Percentiles rank a stretch among this genome's conserved stretches.
Evolutionary conservation across 257 asterid species (phyloP).

Genomic region (Nicotiana tabacum): DNA sequence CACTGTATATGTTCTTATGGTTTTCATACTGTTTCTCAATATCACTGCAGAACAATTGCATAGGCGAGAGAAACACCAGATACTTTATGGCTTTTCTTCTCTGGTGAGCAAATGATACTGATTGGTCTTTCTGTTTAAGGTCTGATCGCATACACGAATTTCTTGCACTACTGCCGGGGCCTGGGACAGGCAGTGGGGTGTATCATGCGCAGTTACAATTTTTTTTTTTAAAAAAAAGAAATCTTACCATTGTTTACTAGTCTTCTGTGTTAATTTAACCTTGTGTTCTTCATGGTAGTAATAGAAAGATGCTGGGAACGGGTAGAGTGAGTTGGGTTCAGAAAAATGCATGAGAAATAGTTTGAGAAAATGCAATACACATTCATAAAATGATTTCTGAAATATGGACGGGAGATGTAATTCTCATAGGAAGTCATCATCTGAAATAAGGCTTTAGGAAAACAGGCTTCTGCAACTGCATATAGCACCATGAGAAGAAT

Average conservation of each 20-base stretch:
- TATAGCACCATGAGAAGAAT: not conserved
- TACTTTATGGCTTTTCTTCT: slow-evolving; percentile 92
- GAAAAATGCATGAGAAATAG: not conserved
- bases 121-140: not conserved
- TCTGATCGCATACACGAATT: not conserved
- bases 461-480: not conserved
- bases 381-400: not conserved
- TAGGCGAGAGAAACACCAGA: slow-evolving; percentile 93
- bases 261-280: not conserved
- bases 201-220: not conserved
- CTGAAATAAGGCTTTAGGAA: not conserved
- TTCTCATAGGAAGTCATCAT: not conserved
- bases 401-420: not conserved
- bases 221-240: too few relatives aligned
- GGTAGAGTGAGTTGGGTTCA: not conserved
- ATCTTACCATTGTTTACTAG: not conserved
- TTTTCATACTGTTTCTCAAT: slow-evolving; percentile 14
- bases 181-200: not conserved
- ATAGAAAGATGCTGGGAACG: not conserved
- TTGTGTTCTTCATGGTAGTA: not conserved
- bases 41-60: slow-evolving; percentile 79
- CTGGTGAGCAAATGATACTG: slow-evolving; percentile 59
- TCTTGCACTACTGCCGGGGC: not conserved
- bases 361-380: not conserved
- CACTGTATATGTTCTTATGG: slow-evolving; percentile 3